Percentiles rank a stretch among this genome's conserved stretches.
Conservation (phyloP, 2,329 filamentous ascomycete species). For the Colletotrichum ledebouriae region DNA sequence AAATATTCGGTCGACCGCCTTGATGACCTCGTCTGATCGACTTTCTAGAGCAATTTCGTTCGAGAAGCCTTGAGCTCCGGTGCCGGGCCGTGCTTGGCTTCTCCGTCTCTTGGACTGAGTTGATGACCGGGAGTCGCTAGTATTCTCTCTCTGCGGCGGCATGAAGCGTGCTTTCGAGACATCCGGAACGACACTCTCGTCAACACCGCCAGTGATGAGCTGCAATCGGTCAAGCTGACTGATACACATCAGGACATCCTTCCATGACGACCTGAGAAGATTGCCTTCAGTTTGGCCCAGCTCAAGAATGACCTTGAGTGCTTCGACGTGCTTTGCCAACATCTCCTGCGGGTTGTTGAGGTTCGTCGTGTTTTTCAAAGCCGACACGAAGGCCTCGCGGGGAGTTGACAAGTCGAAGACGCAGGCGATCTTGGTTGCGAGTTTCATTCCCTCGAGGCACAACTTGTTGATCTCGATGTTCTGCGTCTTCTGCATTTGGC, state of each 20-base stretch:
- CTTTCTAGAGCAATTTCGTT: constrained; percentile 91
- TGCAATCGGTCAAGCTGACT: constrained; percentile 96
- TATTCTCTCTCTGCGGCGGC: constrained; percentile 68
- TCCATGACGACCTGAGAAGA: constrained; percentile 89
- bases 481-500: constrained; percentile 91
- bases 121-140: constrained; percentile 73
- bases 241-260: constrained; percentile 93
- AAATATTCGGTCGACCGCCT: constrained; percentile 94
- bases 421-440: constrained; percentile 93
- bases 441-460: constrained; percentile 94
- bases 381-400: constrained; percentile 93
- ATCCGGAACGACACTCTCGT: constrained; percentile 92
- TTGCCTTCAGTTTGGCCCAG: constrained; percentile 95
- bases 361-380: constrained; percentile 93
- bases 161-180: constrained; percentile 86
- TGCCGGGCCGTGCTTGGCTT: constrained; percentile 63
- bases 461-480: constrained; percentile 92
- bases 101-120: constrained; percentile 66
- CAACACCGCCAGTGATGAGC: constrained; percentile 92
- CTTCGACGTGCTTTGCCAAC: constrained; percentile 95
- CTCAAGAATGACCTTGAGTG: constrained; percentile 90
- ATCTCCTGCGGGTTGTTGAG: constrained; percentile 96
- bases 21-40: constrained; percentile 91
- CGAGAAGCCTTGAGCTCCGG: constrained; percentile 75
- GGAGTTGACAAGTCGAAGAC: constrained; percentile 95